Evolutionary conservation across 2,329 filamentous ascomycete genomes (phyloP).

Genomic region (Fusarium dlaminii): DNA sequence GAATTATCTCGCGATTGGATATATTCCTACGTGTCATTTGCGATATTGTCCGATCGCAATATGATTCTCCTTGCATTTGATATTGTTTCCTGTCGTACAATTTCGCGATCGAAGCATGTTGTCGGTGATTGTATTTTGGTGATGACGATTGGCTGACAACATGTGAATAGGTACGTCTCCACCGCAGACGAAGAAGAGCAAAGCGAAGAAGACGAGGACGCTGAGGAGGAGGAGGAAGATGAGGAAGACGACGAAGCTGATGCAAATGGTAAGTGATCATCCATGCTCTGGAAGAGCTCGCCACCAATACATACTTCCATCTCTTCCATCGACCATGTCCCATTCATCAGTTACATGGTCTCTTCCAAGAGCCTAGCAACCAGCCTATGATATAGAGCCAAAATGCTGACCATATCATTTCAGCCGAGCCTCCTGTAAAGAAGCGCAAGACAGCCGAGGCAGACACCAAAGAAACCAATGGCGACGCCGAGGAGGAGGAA

Average conservation of each 20-base stretch:
- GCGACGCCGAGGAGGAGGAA: slow-evolving; percentile 48
- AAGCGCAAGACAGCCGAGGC: slow-evolving; percentile 59
- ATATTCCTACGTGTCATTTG: background rate
- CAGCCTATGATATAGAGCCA: background rate
- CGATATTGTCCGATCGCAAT: background rate
- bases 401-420: background rate
- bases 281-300: background rate
- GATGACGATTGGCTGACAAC: slow-evolving; percentile 26
- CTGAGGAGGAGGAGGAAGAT: slow-evolving; percentile 50
- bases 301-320: background rate
- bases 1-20: background rate
- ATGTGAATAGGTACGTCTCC: slow-evolving; percentile 47
- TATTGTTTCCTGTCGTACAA: background rate
- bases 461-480: slow-evolving; percentile 46
- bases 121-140: background rate
- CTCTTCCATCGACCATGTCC: background rate
- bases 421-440: slow-evolving; percentile 54
- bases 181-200: slow-evolving; percentile 54
- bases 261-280: slow-evolving; percentile 49
- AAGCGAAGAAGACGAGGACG: slow-evolving; percentile 53
- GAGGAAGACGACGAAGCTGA: slow-evolving; percentile 48
- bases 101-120: background rate
- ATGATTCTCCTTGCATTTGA: background rate
- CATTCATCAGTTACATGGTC: background rate
- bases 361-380: background rate